Evolutionary conservation across 768 basidiomycete species (phyloP).

Genomic region (Kwoniella newhampshirensis): DNA sequence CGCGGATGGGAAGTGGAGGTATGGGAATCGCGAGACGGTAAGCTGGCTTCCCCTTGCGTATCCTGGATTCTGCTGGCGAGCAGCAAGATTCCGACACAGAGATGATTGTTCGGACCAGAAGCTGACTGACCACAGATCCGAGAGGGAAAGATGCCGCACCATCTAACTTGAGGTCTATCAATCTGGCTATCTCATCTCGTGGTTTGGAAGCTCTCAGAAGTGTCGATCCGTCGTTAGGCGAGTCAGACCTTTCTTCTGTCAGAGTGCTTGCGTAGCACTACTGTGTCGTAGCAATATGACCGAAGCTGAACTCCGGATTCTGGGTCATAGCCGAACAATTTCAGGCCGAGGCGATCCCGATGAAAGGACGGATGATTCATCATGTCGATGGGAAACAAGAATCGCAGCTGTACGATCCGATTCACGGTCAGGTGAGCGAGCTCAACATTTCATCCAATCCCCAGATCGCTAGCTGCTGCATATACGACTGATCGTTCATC

Average conservation of each 20-base stretch:
- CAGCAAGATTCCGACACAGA: too few relatives aligned
- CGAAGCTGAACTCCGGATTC: not conserved
- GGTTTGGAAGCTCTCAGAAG: slow-evolving; percentile 84
- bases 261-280: not conserved
- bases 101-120: too few relatives aligned
- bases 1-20: slow-evolving; percentile 65
- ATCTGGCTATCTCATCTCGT: slow-evolving; percentile 89
- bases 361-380: slow-evolving; percentile 96
- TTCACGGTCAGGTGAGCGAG: slow-evolving; percentile 72
- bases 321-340: slow-evolving; percentile 45
- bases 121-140: slow-evolving; percentile 45
- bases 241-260: not conserved
- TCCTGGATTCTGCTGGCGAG: not conserved
- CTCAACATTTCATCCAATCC: too few relatives aligned
- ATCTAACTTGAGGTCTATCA: slow-evolving; percentile 71
- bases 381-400: slow-evolving; percentile 67
- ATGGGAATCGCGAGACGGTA: slow-evolving; percentile 51
- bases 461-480: slow-evolving; percentile 70
- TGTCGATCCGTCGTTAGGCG: slow-evolving; percentile 61
- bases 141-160: slow-evolving; percentile 34
- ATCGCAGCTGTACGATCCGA: slow-evolving; percentile 79
- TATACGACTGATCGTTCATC: slow-evolving; percentile 28
- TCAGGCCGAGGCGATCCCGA: slow-evolving; percentile 78
- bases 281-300: too few relatives aligned
- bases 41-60: slow-evolving; percentile 1